phyloP scores from a whole-genome alignment of 805 yeast species.

The Yamadazyma olivae region DNA sequence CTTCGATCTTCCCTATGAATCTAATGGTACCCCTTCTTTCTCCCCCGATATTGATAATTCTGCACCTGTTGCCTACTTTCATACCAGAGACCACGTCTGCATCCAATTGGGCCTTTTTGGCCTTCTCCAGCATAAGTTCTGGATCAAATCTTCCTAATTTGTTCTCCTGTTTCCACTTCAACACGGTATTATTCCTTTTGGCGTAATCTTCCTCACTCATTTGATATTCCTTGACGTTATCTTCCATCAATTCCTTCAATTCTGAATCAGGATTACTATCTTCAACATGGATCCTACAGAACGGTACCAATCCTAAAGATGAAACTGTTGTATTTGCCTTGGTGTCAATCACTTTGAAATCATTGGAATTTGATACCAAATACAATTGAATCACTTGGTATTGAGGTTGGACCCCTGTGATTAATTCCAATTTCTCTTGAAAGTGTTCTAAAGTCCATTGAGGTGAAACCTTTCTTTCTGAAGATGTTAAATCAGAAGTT shows the following conservation, averaged over 20 bases:
- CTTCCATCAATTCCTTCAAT: slow-evolving; percentile 20
- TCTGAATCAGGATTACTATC: slow-evolving; percentile 55
- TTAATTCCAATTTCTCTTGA: slow-evolving; percentile 54
- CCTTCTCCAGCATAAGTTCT: slow-evolving; percentile 27
- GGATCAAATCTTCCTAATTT: slow-evolving; percentile 75
- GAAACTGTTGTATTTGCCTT: slow-evolving; percentile 13
- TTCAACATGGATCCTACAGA: slow-evolving; percentile 54
- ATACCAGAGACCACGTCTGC: slow-evolving; percentile 29
- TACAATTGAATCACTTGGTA: slow-evolving; percentile 52
- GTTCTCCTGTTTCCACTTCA: slow-evolving; percentile 71
- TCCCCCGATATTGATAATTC: slow-evolving; percentile 41
- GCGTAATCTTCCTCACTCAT: slow-evolving; percentile 63
- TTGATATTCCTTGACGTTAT: slow-evolving; percentile 24
- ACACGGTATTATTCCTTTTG: slow-evolving; percentile 57
- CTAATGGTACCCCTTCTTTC: slow-evolving; percentile 68
- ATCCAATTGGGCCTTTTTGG: slow-evolving; percentile 22
- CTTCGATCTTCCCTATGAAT: slow-evolving; percentile 66
- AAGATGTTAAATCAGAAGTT: slow-evolving; percentile 63
- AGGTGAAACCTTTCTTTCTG: slow-evolving; percentile 64
- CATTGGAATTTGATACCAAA: slow-evolving; percentile 35
- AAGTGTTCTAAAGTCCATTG: slow-evolving; percentile 58
- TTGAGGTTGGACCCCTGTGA: slow-evolving; percentile 70
- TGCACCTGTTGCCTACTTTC: slow-evolving; percentile 52
- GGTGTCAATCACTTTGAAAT: slow-evolving; percentile 14
- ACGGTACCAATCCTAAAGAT: slow-evolving; percentile 29